These are phyloP conservation scores for Bassia scoparia DNA, from an alignment of 148 eudicot genomes.

Conservation along the genomic window DNA sequence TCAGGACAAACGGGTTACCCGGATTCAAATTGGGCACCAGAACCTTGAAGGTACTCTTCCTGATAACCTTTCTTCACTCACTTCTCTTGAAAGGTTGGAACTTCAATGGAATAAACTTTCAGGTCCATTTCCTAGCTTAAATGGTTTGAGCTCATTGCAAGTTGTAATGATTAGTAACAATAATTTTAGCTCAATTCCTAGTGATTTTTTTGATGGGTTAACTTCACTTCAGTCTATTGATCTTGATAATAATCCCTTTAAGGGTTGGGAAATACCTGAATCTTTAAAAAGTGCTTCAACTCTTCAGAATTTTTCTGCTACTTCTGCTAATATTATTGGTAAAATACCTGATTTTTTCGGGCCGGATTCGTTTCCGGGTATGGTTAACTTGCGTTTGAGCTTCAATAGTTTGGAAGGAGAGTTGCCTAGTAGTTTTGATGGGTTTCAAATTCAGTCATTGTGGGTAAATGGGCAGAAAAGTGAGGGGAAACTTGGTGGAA, in stretches of 20 bases:
- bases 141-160: conserved; percentile 56
- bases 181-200: conserved; percentile 55
- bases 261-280: conserved; percentile 64
- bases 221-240: conserved; percentile 69
- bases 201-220: conserved; percentile 65
- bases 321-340: conserved; percentile 62
- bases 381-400: conserved; percentile 67
- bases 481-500: conserved; percentile 52
- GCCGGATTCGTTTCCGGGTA: conserved; percentile 63
- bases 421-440: conserved; percentile 60
- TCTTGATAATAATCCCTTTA: conserved; percentile 70
- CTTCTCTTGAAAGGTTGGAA: conserved; percentile 67
- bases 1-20: conserved; percentile 54
- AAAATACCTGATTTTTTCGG: conserved; percentile 67
- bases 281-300: conserved; percentile 51
- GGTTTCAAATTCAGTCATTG: conserved; percentile 72
- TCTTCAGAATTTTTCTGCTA: conserved; percentile 80
- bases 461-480: conserved; percentile 90
- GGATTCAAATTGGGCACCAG: conserved; percentile 86
- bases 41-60: conserved; percentile 81
- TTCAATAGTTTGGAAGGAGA: conserved; percentile 70
- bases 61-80: conserved; percentile 38
- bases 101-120: conserved; percentile 78
- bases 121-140: conserved; percentile 65
- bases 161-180: conserved; percentile 72